Conservation (phyloP, 2,329 filamentous ascomycete genomes). For the Clonostachys rhizophaga region DNA sequence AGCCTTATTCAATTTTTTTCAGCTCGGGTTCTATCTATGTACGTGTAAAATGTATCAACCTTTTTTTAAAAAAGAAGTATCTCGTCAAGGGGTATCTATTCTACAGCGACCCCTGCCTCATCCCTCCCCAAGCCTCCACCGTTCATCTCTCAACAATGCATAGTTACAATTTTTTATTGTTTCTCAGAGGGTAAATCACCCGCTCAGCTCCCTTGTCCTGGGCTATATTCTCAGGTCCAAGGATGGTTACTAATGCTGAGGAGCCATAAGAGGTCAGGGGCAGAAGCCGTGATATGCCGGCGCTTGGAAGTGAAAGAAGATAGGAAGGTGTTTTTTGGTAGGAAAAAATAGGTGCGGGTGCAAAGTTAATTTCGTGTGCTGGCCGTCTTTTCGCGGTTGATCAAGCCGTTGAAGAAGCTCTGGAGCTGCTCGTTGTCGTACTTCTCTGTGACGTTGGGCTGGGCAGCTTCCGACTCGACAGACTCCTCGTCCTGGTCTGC, state of each 20-base stretch:
- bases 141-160: not conserved
- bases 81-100: conserved; percentile 33
- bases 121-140: not conserved
- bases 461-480: conserved; percentile 26
- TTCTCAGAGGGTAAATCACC: not conserved
- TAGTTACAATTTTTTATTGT: not conserved
- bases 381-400: conserved; percentile 25
- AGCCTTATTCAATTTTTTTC: no score
- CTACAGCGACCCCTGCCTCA: conserved; percentile 17
- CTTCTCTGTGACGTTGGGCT: conserved; percentile 35
- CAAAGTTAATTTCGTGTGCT: no score
- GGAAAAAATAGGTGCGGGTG: no score
- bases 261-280: no score
- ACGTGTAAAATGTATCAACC: conserved; percentile 1
- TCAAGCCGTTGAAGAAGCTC: conserved; percentile 55
- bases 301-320: no score
- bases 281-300: no score
- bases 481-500: conserved; percentile 37
- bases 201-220: no score
- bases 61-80: conserved; percentile 2
- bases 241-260: no score
- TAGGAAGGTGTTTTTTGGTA: not conserved
- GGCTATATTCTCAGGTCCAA: no score
- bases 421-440: conserved; percentile 51
- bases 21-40: no score